Evolutionary conservation across 805 yeast species (phyloP), one percentile per base, ranked within the genome.

Genomic region (Wickerhamiella parazyma): DNA sequence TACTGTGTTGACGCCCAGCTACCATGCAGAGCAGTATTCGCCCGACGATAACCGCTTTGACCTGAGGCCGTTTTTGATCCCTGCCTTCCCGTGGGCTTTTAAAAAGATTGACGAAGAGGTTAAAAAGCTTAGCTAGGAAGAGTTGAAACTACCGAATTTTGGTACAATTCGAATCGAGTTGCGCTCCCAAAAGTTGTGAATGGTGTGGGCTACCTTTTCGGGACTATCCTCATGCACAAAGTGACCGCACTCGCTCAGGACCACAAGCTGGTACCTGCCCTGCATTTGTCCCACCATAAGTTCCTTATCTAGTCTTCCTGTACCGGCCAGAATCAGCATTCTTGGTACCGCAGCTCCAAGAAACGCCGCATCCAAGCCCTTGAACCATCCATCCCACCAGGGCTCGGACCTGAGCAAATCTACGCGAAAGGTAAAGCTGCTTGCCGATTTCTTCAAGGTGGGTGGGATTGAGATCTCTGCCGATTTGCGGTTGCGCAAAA

Each of bases 21-120:
- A 91, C 57, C 98, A 91, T 55, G 99, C 98, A 0, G 99, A 91
- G 60, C 93, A 84, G 56, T 91, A 91, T 58, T 87, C 97, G 2
- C 96, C 98, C 1, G 99, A 91, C 61, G 99, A 91, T 62, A 91
- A 91, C 60, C 71, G 99, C 55, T 91, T 82, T 61, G 99, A 91
- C 60, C 67, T 93, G 56, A 71, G 99, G 52, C 99, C 98, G n/a
- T 86, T 91, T 61, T 68, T 93, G 59, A 84, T 91, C 46, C 76
- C 83, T 53, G 96, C 97, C 22, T 91, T 85, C 61, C 72, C 85
- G 1, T 83, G 89, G 80, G 94, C 96, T 2, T 75, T 85, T 52
- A 78, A 75, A 59, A 86, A 84, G 63, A 91, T 91, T 41, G 96
- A 86, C 54, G 74, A 72, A 44, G 75, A 80, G 29, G 89, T 28